These are phyloP conservation scores for Pseudocercospora cruenta DNA, from an alignment of 2,329 filamentous ascomycete species.

Conservation along the genomic window DNA sequence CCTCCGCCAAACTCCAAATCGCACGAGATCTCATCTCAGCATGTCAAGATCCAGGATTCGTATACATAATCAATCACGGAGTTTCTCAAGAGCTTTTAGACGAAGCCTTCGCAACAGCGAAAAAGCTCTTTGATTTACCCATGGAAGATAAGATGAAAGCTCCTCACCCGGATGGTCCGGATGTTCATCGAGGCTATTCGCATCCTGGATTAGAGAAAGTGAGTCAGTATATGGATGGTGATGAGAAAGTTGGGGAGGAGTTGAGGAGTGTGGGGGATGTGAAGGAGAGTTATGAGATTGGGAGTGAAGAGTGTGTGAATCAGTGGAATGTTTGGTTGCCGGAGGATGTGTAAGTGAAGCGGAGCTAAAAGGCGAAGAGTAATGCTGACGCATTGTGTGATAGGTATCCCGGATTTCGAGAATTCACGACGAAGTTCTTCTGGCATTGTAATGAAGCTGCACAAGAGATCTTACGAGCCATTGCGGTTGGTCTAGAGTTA, in stretches of 20 bases:
- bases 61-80: constrained; percentile 47
- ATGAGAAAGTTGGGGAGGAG: constrained; percentile 11
- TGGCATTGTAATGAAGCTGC: constrained; percentile 37
- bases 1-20: no score
- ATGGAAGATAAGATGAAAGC: constrained; percentile 42
- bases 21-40: constrained; percentile 43
- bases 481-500: constrained; percentile 41
- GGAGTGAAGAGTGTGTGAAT: constrained; percentile 47
- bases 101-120: constrained; percentile 34
- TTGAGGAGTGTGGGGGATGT: constrained; percentile 24
- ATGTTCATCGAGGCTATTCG: constrained; percentile 47
- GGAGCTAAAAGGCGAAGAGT: no score
- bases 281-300: constrained; percentile 51
- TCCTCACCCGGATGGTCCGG: constrained; percentile 45
- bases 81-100: constrained; percentile 38
- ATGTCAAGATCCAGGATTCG: constrained; percentile 46
- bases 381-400: no score
- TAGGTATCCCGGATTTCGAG: constrained; percentile 49
- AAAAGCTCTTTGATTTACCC: constrained; percentile 44
- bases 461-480: constrained; percentile 36
- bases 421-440: constrained; percentile 40
- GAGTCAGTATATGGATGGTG: constrained; percentile 16
- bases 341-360: constrained; percentile 38
- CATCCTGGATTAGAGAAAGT: constrained; percentile 30
- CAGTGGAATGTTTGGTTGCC: constrained; percentile 55